Percentiles rank a stretch among this genome's conserved stretches.
These are phyloP conservation scores for Calonectria hongkongensis DNA, from an alignment of 2,329 filamentous ascomycete genomes.

Conservation along the genomic window DNA sequence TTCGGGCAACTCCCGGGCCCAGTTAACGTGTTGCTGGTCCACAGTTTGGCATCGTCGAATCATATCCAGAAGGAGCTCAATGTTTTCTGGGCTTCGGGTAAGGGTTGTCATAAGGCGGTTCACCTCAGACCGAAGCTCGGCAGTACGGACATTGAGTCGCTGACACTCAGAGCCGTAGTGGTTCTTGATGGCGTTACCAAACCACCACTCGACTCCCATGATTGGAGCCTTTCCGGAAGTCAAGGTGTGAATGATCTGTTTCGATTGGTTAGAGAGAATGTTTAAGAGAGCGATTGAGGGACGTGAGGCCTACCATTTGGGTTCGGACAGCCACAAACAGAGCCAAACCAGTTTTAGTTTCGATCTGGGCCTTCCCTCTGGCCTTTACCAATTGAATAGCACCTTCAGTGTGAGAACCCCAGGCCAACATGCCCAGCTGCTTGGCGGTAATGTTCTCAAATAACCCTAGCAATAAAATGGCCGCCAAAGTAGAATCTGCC, in stretches of 20 bases:
- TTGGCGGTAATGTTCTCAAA: slow-evolving; percentile 77
- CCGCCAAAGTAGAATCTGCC: slow-evolving; percentile 75
- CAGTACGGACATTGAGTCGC: slow-evolving; percentile 71
- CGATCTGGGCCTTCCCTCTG: slow-evolving; percentile 73
- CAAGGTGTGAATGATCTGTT: slow-evolving; percentile 75
- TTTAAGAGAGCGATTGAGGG: slow-evolving; percentile 5
- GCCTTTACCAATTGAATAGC: slow-evolving; percentile 77
- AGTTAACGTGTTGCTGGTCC: slow-evolving; percentile 71
- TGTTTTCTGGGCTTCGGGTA: slow-evolving; percentile 68
- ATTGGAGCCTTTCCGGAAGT: slow-evolving; percentile 70
- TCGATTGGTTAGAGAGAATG: slow-evolving; percentile 28
- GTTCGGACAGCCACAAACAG: slow-evolving; percentile 77
- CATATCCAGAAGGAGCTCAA: slow-evolving; percentile 70
- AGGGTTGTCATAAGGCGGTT: slow-evolving; percentile 69
- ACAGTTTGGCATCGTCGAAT: slow-evolving; percentile 71
- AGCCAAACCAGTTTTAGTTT: slow-evolving; percentile 70
- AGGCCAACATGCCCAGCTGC: slow-evolving; percentile 73
- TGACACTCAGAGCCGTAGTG: slow-evolving; percentile 69
- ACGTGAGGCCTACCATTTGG: slow-evolving; percentile 70
- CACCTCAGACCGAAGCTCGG: slow-evolving; percentile 73
- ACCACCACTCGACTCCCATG: slow-evolving; percentile 77
- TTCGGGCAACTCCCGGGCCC: slow-evolving; percentile 70
- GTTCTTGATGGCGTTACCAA: slow-evolving; percentile 71
- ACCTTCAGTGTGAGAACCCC: slow-evolving; percentile 79
- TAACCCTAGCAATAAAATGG: slow-evolving; percentile 75